phyloP scores from a whole-genome alignment of 352 stramenopile species.

The Phytophthora vignae region DNA sequence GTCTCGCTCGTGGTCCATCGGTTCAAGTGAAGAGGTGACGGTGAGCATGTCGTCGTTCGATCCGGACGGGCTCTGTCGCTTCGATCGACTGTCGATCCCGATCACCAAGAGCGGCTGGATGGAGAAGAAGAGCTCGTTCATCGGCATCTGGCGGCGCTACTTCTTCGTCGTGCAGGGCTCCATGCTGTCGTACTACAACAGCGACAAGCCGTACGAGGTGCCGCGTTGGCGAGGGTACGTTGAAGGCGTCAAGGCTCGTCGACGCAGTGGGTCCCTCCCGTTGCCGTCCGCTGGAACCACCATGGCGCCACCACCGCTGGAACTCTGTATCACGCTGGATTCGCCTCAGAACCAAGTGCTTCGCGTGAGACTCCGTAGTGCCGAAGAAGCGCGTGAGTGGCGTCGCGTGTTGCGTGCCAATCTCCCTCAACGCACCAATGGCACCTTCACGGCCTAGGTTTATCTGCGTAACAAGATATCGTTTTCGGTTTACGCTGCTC shows the following conservation, averaged over 20 bases:
- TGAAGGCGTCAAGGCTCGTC: constrained; percentile 45
- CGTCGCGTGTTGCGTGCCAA: constrained; percentile 39
- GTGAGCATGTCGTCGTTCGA: constrained; percentile 69
- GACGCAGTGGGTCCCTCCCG: constrained; percentile 22
- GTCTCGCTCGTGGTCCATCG: constrained; percentile 68
- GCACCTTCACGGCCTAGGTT: constrained; percentile 24
- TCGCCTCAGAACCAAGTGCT: constrained; percentile 39
- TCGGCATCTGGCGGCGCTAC: constrained; percentile 70
- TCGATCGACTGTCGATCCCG: constrained; percentile 69
- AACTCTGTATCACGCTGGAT: constrained; percentile 46
- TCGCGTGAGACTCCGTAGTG: constrained; percentile 30
- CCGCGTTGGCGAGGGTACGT: constrained; percentile 71
- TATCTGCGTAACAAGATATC: constrained; percentile 17
- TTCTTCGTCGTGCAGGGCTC: constrained; percentile 81
- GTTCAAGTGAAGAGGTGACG: constrained; percentile 57
- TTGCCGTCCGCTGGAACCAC: constrained; percentile 17
- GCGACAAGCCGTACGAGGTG: constrained; percentile 79
- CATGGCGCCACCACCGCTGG: constrained; percentile 29
- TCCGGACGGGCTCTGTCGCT: constrained; percentile 54
- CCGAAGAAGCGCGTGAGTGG: constrained; percentile 48
- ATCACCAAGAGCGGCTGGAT: constrained; percentile 75
- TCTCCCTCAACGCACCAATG: constrained; percentile 17
- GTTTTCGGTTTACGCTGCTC: constrained; percentile 1
- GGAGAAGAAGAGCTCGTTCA: constrained; percentile 65
- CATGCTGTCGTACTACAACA: constrained; percentile 81